Conservation (phyloP, 805 yeast genomes). For the Wickerhamiella alocasiicola region DNA sequence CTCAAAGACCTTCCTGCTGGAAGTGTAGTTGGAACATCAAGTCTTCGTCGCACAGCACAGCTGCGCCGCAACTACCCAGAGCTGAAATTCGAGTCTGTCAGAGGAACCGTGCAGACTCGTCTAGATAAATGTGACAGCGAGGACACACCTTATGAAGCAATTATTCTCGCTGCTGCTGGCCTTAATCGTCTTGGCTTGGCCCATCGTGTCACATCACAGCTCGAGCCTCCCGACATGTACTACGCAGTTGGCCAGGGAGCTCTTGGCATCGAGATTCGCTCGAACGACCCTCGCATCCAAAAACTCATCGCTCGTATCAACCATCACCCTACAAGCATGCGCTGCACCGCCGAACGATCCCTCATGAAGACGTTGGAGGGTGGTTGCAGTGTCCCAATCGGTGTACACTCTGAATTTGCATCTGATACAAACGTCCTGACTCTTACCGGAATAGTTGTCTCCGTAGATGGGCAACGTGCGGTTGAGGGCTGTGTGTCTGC, state of each 20-base stretch:
- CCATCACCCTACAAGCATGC: conserved; percentile 49
- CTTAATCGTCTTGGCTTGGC: conserved; percentile 58
- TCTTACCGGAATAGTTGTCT: conserved; percentile 63
- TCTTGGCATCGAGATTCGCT: conserved; percentile 78
- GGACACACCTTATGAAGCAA: conserved; percentile 51
- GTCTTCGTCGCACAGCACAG: conserved; percentile 89
- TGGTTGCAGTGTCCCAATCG: conserved; percentile 96
- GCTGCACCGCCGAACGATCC: conserved; percentile 82
- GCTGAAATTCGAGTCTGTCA: conserved; percentile 64
- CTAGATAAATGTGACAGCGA: conserved; percentile 66
- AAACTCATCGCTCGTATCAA: conserved; percentile 52
- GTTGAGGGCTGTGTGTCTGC: conserved; percentile 45
- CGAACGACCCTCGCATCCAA: conserved; percentile 47
- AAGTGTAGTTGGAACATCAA: conserved; percentile 84
- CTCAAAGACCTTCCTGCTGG: conserved; percentile 73
- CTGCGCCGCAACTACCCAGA: conserved; percentile 65
- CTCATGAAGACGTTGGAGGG: conserved; percentile 85
- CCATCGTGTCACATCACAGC: conserved; percentile 59
- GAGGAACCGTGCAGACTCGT: conserved; percentile 80
- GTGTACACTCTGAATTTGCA: conserved; percentile 55
- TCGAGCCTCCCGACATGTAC: conserved; percentile 70
- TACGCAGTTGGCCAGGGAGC: conserved; percentile 99
- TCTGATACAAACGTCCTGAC: conserved; percentile 35
- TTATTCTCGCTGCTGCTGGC: conserved; percentile 89
- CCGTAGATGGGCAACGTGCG: conserved; percentile 64